These are phyloP conservation scores for Leccinum insolens DNA, from an alignment of 1,284 basidiomycete species.

Conservation along the genomic window DNA sequence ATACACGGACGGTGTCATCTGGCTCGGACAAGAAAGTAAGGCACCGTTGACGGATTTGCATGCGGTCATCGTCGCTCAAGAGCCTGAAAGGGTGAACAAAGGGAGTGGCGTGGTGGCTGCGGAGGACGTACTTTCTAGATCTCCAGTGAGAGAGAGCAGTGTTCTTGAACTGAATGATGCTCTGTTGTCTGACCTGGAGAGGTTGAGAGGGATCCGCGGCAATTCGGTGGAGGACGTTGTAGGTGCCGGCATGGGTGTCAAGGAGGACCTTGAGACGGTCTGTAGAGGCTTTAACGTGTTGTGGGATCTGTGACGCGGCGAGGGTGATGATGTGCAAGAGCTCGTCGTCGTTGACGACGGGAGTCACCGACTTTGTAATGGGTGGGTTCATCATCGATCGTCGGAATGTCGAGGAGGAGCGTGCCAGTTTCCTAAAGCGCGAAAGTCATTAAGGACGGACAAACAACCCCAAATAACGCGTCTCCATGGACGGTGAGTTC, in stretches of 20 bases:
- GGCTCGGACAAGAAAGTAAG: slow-evolving; percentile 68
- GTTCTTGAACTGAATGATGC: slow-evolving; percentile 85
- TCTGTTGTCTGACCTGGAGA: slow-evolving; percentile 68
- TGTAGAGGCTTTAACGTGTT: slow-evolving; percentile 57
- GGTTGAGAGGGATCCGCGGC: slow-evolving; percentile 60
- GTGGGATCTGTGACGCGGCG: slow-evolving; percentile 72
- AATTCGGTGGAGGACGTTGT: slow-evolving; percentile 72
- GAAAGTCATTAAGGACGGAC: slow-evolving; percentile 14
- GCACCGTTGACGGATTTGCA: slow-evolving; percentile 59
- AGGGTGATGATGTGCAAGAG: slow-evolving; percentile 64
- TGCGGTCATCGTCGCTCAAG: slow-evolving; percentile 64
- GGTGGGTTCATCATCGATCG: slow-evolving; percentile 25
- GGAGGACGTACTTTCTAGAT: slow-evolving; percentile 60
- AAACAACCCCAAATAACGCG: slow-evolving; percentile 38
- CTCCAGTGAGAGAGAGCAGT: slow-evolving; percentile 67
- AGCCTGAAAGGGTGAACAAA: slow-evolving; percentile 46
- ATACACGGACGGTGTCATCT: slow-evolving; percentile 63
- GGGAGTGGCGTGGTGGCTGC: slow-evolving; percentile 9
- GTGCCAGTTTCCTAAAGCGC: not conserved
- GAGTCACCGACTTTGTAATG: slow-evolving; percentile 29
- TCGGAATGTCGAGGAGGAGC: slow-evolving; percentile 10
- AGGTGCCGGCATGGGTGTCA: slow-evolving; percentile 62
- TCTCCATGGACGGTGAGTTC: slow-evolving; percentile 22
- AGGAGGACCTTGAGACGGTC: slow-evolving; percentile 67
- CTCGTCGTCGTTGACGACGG: slow-evolving; percentile 53